phyloP scores from a whole-genome alignment of 805 yeast genomes.

The Zygoascus flipseniorum region DNA sequence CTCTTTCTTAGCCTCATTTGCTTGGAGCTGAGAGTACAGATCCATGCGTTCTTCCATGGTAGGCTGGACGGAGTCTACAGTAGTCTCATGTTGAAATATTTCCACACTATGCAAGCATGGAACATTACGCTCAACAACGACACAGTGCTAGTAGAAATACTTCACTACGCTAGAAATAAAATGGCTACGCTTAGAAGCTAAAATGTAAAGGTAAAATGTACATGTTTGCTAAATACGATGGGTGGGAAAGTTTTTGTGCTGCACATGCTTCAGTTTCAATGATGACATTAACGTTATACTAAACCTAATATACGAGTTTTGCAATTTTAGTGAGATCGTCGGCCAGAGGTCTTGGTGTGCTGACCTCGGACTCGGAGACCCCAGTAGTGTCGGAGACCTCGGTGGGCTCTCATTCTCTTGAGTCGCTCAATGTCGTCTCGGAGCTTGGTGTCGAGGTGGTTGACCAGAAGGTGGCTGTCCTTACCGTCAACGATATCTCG shows the following conservation, averaged over 20 bases:
- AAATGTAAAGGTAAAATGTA: no score
- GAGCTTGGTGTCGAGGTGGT: slow-evolving; percentile 97
- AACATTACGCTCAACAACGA: no score
- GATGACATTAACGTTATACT: slow-evolving; percentile 1
- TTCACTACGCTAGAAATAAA: no score
- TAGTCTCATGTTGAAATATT: no score
- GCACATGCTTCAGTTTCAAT: background rate
- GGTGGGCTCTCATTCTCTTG: slow-evolving; percentile 99
- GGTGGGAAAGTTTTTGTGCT: no score
- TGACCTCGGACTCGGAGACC: slow-evolving; percentile 99
- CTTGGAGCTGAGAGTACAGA: background rate
- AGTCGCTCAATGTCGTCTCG: slow-evolving; percentile 99
- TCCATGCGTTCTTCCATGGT: background rate
- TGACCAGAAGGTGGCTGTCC: slow-evolving; percentile 97
- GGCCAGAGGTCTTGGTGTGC: slow-evolving; percentile 99
- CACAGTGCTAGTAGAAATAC: no score
- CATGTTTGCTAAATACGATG: no score
- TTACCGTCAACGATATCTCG: slow-evolving; percentile 97
- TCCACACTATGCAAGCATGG: no score
- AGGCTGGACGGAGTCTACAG: no score
- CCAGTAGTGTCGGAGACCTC: slow-evolving; percentile 99
- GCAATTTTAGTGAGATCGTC: slow-evolving; percentile 48
- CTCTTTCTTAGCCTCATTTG: slow-evolving; percentile 6
- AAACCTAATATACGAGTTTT: background rate
- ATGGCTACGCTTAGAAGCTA: no score